Conservation (phyloP, 1,284 basidiomycete genomes). For the Apiotrichum laibachii region DNA sequence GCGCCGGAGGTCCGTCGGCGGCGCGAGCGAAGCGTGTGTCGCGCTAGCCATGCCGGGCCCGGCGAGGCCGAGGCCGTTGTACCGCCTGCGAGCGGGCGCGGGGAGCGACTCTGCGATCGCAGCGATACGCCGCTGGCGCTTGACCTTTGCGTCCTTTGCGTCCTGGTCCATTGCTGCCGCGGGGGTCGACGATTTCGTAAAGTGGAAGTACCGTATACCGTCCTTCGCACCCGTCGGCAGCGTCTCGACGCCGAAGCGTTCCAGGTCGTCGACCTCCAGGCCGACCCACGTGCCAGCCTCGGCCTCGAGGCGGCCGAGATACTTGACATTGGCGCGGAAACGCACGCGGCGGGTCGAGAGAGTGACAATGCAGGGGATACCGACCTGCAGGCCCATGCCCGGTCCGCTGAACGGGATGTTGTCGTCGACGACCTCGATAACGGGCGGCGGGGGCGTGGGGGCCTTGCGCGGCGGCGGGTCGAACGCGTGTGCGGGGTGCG, state of each 20-base stretch:
- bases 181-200: conserved; percentile 13
- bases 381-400: conserved; percentile 75
- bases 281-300: conserved; percentile 81
- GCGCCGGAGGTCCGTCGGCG: neutral
- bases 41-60: neutral
- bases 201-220: conserved; percentile 41
- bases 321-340: conserved; percentile 80
- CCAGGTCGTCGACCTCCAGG: conserved; percentile 74
- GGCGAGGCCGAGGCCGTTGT: conserved; percentile 4
- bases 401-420: conserved; percentile 23
- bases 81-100: neutral
- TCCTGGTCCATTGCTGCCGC: conserved; percentile 2
- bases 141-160: conserved; percentile 6
- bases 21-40: neutral
- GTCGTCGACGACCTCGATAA: conserved; percentile 13
- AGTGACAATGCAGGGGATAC: conserved; percentile 87
- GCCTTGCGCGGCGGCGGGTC: conserved; percentile 38
- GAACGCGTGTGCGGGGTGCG: conserved; percentile 46
- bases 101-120: conserved; percentile 24
- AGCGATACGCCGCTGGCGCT: conserved; percentile 27
- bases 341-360: conserved; percentile 66
- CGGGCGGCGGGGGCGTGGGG: conserved; percentile 10
- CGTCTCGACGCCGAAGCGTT: conserved; percentile 42
- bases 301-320: conserved; percentile 78
- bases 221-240: conserved; percentile 25